Percentiles rank a stretch among this genome's conserved stretches.
Conservation (phyloP, 768 basidiomycete species). For the Rhodosporidiobolus odoratus region DNA sequence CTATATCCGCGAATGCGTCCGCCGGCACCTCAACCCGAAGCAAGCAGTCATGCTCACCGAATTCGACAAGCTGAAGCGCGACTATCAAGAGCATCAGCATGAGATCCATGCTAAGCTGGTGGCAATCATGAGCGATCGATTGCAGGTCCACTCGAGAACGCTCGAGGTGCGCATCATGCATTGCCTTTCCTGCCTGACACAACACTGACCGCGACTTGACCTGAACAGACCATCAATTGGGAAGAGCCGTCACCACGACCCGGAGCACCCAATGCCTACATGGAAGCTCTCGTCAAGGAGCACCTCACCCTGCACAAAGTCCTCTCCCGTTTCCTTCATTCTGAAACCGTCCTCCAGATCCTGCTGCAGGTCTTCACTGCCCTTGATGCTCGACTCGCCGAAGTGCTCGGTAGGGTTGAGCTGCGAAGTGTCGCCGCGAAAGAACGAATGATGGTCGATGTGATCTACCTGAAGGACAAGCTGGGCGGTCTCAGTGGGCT, state of each 20-base stretch:
- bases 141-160: constrained; percentile 74
- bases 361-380: constrained; percentile 92
- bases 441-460: constrained; percentile 52
- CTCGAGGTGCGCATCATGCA: constrained; percentile 57
- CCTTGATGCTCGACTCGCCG: constrained; percentile 81
- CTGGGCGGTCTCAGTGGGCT: constrained; percentile 37
- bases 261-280: constrained; percentile 69
- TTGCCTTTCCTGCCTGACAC: neutral
- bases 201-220: neutral
- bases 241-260: constrained; percentile 50
- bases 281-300: constrained; percentile 88
- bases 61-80: constrained; percentile 97
- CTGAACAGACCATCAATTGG: constrained; percentile 69
- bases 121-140: constrained; percentile 94
- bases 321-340: constrained; percentile 77
- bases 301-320: constrained; percentile 94
- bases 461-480: constrained; percentile 29
- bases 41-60: constrained; percentile 96
- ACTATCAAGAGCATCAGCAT: constrained; percentile 98
- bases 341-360: constrained; percentile 76
- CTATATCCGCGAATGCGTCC: constrained; percentile 89
- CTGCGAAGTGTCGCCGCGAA: constrained; percentile 78
- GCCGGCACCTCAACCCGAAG: constrained; percentile 85
- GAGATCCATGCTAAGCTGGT: constrained; percentile 97
- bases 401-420: constrained; percentile 77